Evolutionary conservation across 2,329 filamentous ascomycete genomes (phyloP), one percentile per base, ranked within the genome.

Genomic region (Aspergillus pseudotamarii): DNA sequence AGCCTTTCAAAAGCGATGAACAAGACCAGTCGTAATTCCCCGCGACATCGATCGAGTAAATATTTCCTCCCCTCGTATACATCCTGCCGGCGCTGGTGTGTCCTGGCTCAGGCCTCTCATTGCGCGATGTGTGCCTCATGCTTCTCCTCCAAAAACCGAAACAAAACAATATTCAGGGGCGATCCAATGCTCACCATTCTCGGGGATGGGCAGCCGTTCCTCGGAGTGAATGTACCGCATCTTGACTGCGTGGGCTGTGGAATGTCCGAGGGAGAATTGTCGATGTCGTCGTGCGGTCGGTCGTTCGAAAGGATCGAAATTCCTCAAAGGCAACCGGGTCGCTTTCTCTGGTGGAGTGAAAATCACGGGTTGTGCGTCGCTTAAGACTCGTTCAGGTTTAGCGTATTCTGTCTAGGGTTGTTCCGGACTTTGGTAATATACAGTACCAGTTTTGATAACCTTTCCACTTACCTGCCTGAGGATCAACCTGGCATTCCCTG

Each of bases 181-280:
- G 58, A 66, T 70, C 69, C 69, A 71, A 72, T 73, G 91, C 92
- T 85, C 90, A 97, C 93, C 93, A 87, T 94, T 92, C 84, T 97
- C 93, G 80, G 96, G 95, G 85, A 99, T 93, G 79, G 90, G 88
- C 86, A 99, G 88, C 85, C 88, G 87, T 90, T 99, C 94, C 86
- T 94, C 88, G 81, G 93, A 96, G 89, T 97, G 93, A 87, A 99
- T 97, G 92, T 97, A 98, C 88, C 92, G 96, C 95, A 98, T 98
- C 86, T 92, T 97, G 91, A 85, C 78, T 78, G 78, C 72, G 73
- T 76, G 72, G 73, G 72, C 73, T 75, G 72, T 75, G 72, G 73
- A 69, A 69, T 76, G 75, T 77, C 75, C 76, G 78, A 77, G 73
- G 76, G 71, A 70, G 71, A 71, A 72, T 76, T 75, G 76, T 77